Base-by-base conservation (phyloP, 108 stramenopile genomes). In the Nitzschia inconspicua region DNA sequence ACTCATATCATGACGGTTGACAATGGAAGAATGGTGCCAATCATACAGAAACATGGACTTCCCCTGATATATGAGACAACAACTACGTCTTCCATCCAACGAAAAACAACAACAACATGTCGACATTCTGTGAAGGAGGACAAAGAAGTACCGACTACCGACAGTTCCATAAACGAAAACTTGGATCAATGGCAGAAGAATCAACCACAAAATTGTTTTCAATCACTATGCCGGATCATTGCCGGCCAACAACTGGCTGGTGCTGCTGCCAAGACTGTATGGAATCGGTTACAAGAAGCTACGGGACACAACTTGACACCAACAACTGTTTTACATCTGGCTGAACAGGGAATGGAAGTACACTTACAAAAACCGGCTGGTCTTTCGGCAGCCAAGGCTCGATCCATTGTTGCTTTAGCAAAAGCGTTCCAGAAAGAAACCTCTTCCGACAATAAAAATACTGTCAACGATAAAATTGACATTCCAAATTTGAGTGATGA, bases 161-260 rank as follows among this genome's bases (percentile, higher is more conserved):
- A 47, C 11, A 18, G 11, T 47, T 20, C 58, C 13, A 46, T 46
- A 11, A 44, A 13, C 7, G 23, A 29, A 25, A 25, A 42, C 18
- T 9, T 8, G 23, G 34, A 37, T 9, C 10, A 30, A 50, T 26
- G 11, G 14, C 60, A 10, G 20, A 5, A 61, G 10, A 3, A 9
- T 20, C 35, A 63, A 27, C 65, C 72, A n/a, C 11, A 52, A 31
- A 70, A 47, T 47, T 74, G 75, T 31, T 84, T 78, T 63, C 63
- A 68, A 56, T 64, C 72, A 11, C 63, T 84, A 3, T 79, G 78
- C 32, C 71, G 75, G 10, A 79, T 74, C 32, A 52, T 84, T 35
- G 64, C 75, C 10, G 82, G 82, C 19, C 82, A 84, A 37, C 72
- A 73, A 46, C 57, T 79, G 18, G 66, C 82, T 2, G 76, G 76